Percentiles rank a stretch among this genome's conserved stretches.
Evolutionary conservation across 2,329 filamentous ascomycete species (phyloP).

Genomic region (Cladorrhinum sp.): DNA sequence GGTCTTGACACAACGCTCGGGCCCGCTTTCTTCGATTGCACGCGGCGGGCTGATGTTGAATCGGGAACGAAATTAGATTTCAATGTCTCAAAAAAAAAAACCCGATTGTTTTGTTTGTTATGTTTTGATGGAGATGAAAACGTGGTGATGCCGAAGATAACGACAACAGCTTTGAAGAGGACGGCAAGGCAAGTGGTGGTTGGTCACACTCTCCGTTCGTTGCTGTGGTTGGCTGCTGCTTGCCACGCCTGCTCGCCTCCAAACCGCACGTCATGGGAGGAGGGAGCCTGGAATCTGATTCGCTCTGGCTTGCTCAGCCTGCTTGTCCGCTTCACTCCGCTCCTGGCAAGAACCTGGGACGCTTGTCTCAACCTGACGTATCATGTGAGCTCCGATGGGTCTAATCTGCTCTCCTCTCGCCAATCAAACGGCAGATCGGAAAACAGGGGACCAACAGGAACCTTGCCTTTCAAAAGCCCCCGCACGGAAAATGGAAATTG

Average conservation of each 20-base stretch:
- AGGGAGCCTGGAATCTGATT: constrained; percentile 13
- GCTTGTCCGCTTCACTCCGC: neutral
- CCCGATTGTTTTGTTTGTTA: neutral
- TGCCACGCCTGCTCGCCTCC: constrained; percentile 12
- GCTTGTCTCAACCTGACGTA: constrained; percentile 12
- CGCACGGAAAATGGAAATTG: too few relatives aligned
- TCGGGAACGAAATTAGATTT: neutral
- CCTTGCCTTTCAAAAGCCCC: neutral
- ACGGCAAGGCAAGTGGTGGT: constrained; percentile 9
- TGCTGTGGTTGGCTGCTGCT: constrained; percentile 18
- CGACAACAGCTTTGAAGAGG: neutral
- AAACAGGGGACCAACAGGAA: neutral
- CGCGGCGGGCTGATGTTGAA: neutral
- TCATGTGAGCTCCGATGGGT: constrained; percentile 16
- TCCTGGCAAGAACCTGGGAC: neutral
- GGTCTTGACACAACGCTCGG: neutral
- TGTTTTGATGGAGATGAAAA: constrained; percentile 3
- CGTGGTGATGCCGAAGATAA: constrained; percentile 6
- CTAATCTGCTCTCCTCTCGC: neutral
- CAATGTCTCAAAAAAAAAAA: neutral
- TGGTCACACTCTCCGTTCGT: constrained; percentile 5
- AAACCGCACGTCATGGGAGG: constrained; percentile 26
- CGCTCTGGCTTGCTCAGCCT: constrained; percentile 2
- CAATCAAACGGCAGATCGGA: constrained; percentile 5
- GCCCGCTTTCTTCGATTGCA: neutral